Conservation (phyloP, 345 rosid species). For the Zanthoxylum bungeanum region DNA sequence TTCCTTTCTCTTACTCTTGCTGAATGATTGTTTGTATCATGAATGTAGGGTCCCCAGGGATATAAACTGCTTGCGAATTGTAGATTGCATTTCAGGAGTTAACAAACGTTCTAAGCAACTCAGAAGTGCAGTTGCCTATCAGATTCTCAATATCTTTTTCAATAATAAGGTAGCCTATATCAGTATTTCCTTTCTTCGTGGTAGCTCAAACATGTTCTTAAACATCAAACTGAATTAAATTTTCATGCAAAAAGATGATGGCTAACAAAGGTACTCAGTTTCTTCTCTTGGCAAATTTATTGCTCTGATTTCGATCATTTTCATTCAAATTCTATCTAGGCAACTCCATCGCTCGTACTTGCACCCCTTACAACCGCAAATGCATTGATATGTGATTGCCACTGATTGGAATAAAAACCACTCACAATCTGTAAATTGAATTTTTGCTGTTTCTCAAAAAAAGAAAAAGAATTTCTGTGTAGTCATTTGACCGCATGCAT, state of each 20-base stretch:
- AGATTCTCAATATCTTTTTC: conserved; percentile 51
- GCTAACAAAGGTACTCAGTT: background rate
- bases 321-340: background rate
- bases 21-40: conserved; percentile 13
- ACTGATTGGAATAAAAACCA: too few species aligned
- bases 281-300: too few species aligned
- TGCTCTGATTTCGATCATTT: background rate
- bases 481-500: conserved; percentile 3
- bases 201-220: background rate
- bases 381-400: background rate
- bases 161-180: conserved; percentile 62
- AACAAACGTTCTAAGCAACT: conserved; percentile 54
- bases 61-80: conserved; percentile 67
- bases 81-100: conserved; percentile 65
- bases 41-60: conserved; percentile 64
- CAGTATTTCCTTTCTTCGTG: background rate
- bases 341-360: background rate
- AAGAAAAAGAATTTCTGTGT: too few species aligned
- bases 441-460: too few species aligned
- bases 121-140: conserved; percentile 56
- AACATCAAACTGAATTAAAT: background rate
- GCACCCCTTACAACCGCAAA: background rate
- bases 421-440: too few species aligned
- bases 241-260: background rate
- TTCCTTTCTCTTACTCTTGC: conserved; percentile 5